A percentile compares a stretch with the other conserved stretches of the same genome.
phyloP scores from a whole-genome alignment of 345 rosid species.

The Cardamine resedifolia region DNA sequence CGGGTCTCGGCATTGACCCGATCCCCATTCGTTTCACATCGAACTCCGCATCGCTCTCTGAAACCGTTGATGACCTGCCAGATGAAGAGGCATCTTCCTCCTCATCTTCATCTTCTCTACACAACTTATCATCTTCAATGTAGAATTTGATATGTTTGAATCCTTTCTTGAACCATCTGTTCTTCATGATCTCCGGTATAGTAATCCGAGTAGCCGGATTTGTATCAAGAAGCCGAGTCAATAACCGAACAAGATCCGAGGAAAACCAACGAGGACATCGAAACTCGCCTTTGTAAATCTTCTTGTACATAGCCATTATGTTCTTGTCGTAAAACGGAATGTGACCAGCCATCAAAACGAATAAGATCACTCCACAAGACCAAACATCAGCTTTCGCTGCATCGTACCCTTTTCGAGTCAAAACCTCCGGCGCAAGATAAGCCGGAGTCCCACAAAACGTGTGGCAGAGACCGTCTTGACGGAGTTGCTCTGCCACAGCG shows the following conservation, averaged over 20 bases:
- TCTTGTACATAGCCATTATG: slow-evolving; percentile 73
- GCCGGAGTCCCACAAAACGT: slow-evolving; percentile 89
- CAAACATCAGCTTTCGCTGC: slow-evolving; percentile 84
- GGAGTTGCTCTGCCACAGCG: slow-evolving; percentile 70
- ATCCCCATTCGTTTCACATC: slow-evolving; percentile 29
- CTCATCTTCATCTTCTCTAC: slow-evolving; percentile 42
- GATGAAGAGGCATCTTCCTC: slow-evolving; percentile 41
- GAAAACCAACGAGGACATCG: slow-evolving; percentile 81
- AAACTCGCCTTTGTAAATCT: slow-evolving; percentile 70
- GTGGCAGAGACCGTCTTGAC: slow-evolving; percentile 73
- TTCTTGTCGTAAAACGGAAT: slow-evolving; percentile 85
- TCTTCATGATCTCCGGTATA: slow-evolving; percentile 68
- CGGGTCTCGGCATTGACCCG: slow-evolving; percentile 52
- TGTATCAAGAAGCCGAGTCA: slow-evolving; percentile 63
- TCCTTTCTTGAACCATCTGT: slow-evolving; percentile 74
- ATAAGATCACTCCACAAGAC: slow-evolving; percentile 90
- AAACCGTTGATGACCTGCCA: slow-evolving; percentile 48
- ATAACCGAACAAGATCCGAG: slow-evolving; percentile 54
- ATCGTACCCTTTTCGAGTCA: slow-evolving; percentile 71
- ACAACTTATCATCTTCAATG: slow-evolving; percentile 51
- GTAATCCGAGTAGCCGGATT: slow-evolving; percentile 75
- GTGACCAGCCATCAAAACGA: slow-evolving; percentile 72
- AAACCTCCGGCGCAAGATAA: slow-evolving; percentile 81
- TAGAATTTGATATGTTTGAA: slow-evolving; percentile 64
- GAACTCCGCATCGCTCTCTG: slow-evolving; percentile 53